phyloP scores from a whole-genome alignment of 768 basidiomycete genomes.

The Kwoniella sp. region DNA sequence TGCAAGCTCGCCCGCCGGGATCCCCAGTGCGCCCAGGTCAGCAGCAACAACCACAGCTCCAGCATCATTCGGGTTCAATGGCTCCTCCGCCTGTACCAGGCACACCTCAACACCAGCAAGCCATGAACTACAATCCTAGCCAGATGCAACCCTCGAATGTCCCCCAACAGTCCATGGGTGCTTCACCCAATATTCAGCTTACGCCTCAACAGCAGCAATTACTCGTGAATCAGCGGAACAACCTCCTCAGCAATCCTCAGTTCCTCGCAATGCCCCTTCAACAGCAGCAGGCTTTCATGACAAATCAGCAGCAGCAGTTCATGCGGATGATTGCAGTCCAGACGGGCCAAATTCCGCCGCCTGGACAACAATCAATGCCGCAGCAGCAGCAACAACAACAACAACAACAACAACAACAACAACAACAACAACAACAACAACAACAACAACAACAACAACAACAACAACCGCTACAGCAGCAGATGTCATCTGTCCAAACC shows the following conservation, averaged over 20 bases:
- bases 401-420: slow-evolving; percentile 26
- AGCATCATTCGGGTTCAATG: slow-evolving; percentile 21
- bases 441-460: slow-evolving; percentile 27
- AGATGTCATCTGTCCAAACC: slow-evolving; percentile 17
- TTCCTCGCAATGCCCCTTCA: slow-evolving; percentile 29
- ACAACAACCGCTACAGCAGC: slow-evolving; percentile 28
- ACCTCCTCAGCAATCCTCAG: slow-evolving; percentile 21
- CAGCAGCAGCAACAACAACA: slow-evolving; percentile 24
- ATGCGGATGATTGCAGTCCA: slow-evolving; percentile 24
- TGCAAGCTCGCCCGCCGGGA: slow-evolving; percentile 16
- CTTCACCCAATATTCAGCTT: slow-evolving; percentile 4
- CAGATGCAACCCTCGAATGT: slow-evolving; percentile 12
- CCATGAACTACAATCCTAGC: not conserved
- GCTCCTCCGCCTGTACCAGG: slow-evolving; percentile 27
- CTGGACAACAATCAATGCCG: slow-evolving; percentile 19
- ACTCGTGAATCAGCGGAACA: slow-evolving; percentile 20
- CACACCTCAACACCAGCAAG: slow-evolving; percentile 17
- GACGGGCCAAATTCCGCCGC: slow-evolving; percentile 17
- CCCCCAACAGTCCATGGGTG: slow-evolving; percentile 6
- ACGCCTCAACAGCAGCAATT: slow-evolving; percentile 28
- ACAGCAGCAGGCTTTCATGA: slow-evolving; percentile 28
- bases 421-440: slow-evolving; percentile 27
- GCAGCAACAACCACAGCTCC: slow-evolving; percentile 21
- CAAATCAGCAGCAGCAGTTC: slow-evolving; percentile 28
- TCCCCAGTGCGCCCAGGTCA: not conserved